Evolutionary conservation across 179 eudicot genomes (phyloP).

Genomic region (Silene noctiflora): DNA sequence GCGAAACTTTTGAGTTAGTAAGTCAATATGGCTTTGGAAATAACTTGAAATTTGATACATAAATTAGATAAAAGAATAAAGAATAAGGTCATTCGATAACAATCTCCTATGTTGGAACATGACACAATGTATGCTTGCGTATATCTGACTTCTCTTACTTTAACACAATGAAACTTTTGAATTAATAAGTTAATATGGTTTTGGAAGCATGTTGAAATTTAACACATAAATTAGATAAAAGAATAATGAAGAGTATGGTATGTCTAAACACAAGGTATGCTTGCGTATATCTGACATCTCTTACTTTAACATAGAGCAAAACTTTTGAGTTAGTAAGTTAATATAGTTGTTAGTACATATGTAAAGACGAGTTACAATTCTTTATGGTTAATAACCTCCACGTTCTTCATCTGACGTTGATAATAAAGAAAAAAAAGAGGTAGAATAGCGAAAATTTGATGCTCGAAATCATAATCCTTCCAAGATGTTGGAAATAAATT

Average conservation of each 20-base stretch:
- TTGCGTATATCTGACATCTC: too few species aligned
- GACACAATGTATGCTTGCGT: too few species aligned
- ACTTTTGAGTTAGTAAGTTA: neutral
- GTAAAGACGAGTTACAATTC: neutral
- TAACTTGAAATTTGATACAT: neutral
- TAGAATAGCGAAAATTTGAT: slow-evolving; percentile 6
- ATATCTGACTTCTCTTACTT: neutral
- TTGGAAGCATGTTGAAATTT: neutral
- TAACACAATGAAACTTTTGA: neutral
- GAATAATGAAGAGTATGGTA: neutral
- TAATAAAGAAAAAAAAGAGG: too few species aligned
- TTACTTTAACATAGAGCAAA: too few species aligned
- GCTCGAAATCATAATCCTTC: slow-evolving; percentile 15
- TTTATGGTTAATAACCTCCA: neutral
- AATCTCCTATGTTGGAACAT: too few species aligned
- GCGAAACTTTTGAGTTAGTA: neutral
- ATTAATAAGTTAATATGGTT: too few species aligned
- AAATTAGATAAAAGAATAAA: neutral
- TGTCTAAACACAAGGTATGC: too few species aligned
- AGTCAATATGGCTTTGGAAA: neutral
- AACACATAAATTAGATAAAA: neutral
- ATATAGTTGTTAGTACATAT: neutral
- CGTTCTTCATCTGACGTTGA: neutral
- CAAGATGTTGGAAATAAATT: slow-evolving; percentile 16
- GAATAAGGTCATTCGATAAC: too few species aligned